Percentiles rank a stretch among this genome's conserved stretches.
Evolutionary conservation across 306 rosid genomes (phyloP).

Genomic region (Phaseolus lunatus): DNA sequence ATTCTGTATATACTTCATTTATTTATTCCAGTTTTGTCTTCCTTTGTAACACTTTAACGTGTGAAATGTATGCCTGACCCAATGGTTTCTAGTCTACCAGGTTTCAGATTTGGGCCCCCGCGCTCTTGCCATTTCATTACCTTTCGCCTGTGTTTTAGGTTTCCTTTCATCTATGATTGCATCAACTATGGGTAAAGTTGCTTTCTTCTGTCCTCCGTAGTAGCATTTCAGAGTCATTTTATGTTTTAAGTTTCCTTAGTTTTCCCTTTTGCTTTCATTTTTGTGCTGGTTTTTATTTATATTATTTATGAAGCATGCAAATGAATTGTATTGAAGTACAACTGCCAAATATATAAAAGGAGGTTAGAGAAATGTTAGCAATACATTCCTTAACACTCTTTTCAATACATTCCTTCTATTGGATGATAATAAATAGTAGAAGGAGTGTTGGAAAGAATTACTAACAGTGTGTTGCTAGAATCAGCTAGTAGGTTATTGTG

Average conservation of each 20-base stretch:
- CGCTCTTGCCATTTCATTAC: slow-evolving; percentile 85
- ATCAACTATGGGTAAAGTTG: slow-evolving; percentile 78
- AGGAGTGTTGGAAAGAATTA: background rate
- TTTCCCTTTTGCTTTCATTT: background rate
- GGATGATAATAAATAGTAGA: background rate
- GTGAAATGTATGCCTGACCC: slow-evolving; percentile 39
- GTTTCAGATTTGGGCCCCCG: slow-evolving; percentile 84
- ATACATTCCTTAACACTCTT: background rate
- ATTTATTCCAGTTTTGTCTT: slow-evolving; percentile 6
- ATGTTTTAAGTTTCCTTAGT: background rate
- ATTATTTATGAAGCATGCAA: background rate
- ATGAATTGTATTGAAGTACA: background rate
- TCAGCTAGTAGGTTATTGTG: background rate
- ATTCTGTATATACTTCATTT: slow-evolving; percentile 13
- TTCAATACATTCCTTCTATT: background rate
- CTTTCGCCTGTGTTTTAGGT: slow-evolving; percentile 79
- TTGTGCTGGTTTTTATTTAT: slow-evolving; percentile 28
- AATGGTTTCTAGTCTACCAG: slow-evolving; percentile 60
- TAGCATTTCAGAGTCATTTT: slow-evolving; percentile 23
- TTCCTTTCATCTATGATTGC: slow-evolving; percentile 79
- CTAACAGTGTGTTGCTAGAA: background rate
- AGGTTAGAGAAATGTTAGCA: background rate
- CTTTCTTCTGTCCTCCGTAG: slow-evolving; percentile 34
- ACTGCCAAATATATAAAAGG: slow-evolving; percentile 10
- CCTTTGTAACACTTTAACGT: slow-evolving; percentile 1